Base-by-base conservation (phyloP, 495 filamentous ascomycete species). In the Penicillium lividum region DNA sequence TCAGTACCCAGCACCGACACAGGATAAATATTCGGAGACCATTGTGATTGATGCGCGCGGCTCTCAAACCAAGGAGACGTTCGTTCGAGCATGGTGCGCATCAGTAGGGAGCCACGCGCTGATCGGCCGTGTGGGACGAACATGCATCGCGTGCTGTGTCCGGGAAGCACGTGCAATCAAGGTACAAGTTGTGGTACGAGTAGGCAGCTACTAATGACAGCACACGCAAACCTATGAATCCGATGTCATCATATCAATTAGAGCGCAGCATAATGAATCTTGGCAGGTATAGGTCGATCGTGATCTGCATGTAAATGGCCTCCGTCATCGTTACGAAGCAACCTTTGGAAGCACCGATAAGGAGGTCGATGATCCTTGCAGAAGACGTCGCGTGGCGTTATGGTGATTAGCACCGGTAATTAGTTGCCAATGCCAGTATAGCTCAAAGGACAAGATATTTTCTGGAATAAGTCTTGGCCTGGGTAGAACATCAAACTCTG, bases 61-160 rank as follows among this genome's bases (percentile, higher is more conserved):
- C 72, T 61, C 76, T 8, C 79, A 75, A 30, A 80, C 83, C 48
- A 77, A 82, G 56, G 86, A 89, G 71, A 81, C 89, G 3, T 78
- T 90, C 40, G 86, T 79, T 7, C 77, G 88, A 30, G 87, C 88
- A 3, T 80, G 89, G 69, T 92, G 89, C 63, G 83, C 87, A 3
- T 81, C 88, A 57, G 82, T 78, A 58, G 89, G 87, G 3, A 82
- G 81, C 71, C 84, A 89, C 67, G 88, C 87, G 15, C 60, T 92
- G 49, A 82, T 92, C 57, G 86, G 86, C 50, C 73, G 87, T 30
- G 78, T 78, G 45, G 81, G 84, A 49, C 76, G 84, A 60, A 84
- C 82, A 0, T 91, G 89, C 65, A 60, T 90, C 36, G 77, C 80
- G 8, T 90, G 89, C 64, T 86, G 86, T 61, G 80, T 92, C 29